Evolutionary conservation across 2,329 filamentous ascomycete genomes (phyloP), one percentile per base, ranked within the genome.

Genomic region (Exophiala lecanii-corni): DNA sequence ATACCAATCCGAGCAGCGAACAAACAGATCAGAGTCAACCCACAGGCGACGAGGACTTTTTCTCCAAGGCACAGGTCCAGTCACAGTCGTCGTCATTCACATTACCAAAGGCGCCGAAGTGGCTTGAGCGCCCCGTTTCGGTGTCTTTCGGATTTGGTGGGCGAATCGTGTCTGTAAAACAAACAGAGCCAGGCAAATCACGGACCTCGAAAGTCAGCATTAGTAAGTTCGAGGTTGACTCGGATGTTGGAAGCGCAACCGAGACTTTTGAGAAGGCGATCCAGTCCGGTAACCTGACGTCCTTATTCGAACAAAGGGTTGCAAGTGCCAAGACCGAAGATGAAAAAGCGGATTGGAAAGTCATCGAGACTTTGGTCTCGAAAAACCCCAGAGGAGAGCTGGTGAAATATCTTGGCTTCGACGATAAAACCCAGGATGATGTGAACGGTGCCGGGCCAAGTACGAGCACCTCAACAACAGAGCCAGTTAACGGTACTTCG

Each of bases 111-210:
- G 83, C 92, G 1, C 94, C 92, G 1, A 89, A 82, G 55, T 98
- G 92, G 92, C 75, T 92, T 31, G 82, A 94, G 65, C 78, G 85
- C 41, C 89, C 91, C 2, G 78, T 83, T 31, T 87, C 88, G 57
- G 91, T 84, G 12, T 86, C 89, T 0, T 98, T 98, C 67, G 92
- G 89, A 1, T 98, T 97, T 62, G 92, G 92, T 41, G 92, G 94
- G 40, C 94, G 95, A 63, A 73, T 98, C 16, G 80, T 97, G 82
- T 96, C 66, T 76, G 70, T 79, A 45, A 72, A 73, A 31, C 63
- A 78, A 36, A 60, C 72, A 1, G 75, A 79, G 36, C 64, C 81
- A 23, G 82, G 79, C 3, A 82, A 87, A 50, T 76, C 75, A 28
- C 62, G 70, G 49, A 70, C 73, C 42, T 96, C 91, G 6, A 89